A percentile compares a stretch with the other conserved stretches of the same genome.
Evolutionary conservation across 257 asterid genomes (phyloP).

Genomic region (Nicotiana knightiana): DNA sequence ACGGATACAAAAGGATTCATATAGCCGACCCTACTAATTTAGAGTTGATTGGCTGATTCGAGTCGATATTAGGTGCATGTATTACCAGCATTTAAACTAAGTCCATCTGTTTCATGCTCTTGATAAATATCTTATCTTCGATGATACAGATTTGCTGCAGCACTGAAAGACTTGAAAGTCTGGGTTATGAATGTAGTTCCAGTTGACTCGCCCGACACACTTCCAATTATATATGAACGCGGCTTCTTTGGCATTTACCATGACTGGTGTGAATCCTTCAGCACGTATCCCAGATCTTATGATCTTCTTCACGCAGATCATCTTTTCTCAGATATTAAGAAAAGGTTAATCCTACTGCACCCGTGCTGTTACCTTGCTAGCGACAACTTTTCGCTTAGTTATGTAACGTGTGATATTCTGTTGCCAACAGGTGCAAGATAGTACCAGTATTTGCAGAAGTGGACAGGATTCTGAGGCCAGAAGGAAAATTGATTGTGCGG

Average conservation of each 20-base stretch:
- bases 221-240: conserved; percentile 19
- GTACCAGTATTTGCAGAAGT: conserved; percentile 17
- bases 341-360: conserved; percentile 1
- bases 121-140: background rate
- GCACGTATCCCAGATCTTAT: conserved; percentile 20
- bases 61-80: background rate
- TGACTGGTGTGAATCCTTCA: conserved; percentile 23
- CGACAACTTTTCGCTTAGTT: background rate
- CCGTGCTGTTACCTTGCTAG: background rate
- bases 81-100: background rate
- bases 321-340: conserved; percentile 15
- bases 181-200: conserved; percentile 23
- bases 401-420: background rate
- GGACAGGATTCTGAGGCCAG: conserved; percentile 21
- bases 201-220: conserved; percentile 17
- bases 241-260: conserved; percentile 20
- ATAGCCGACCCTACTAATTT: background rate
- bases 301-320: conserved; percentile 22
- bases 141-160: conserved; percentile 19
- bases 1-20: background rate
- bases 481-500: conserved; percentile 18
- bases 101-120: background rate
- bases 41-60: background rate
- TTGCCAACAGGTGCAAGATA: conserved; percentile 6
- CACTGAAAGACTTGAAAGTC: conserved; percentile 17